These are phyloP conservation scores for Suillus alpinus DNA, from an alignment of 768 basidiomycete genomes.

Conservation along the genomic window DNA sequence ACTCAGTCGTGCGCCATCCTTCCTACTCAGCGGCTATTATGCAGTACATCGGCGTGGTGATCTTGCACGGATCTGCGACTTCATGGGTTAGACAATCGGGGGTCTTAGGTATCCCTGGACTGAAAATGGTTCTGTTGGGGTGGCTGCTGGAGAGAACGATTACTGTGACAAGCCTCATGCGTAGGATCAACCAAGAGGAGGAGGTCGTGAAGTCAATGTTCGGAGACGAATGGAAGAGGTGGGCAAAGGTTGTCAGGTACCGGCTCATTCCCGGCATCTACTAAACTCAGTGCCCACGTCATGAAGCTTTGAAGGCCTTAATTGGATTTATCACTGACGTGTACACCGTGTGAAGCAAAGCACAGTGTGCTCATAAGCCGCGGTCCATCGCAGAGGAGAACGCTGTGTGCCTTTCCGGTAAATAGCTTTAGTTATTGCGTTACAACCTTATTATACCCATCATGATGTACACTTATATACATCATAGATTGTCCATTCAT, in stretches of 20 bases:
- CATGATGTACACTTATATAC: not conserved
- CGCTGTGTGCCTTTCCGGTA: not conserved
- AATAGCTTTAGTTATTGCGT: not conserved
- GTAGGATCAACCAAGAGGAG: constrained; percentile 26
- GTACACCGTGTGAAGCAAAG: not conserved
- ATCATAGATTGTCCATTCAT: not conserved
- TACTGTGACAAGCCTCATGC: constrained; percentile 1
- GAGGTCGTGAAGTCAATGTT: constrained; percentile 27
- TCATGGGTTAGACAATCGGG: constrained; percentile 17
- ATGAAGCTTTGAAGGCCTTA: too few species aligned
- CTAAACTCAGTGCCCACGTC: constrained; percentile 8
- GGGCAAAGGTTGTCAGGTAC: constrained; percentile 28
- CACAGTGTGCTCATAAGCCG: not conserved
- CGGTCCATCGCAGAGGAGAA: not conserved
- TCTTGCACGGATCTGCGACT: constrained; percentile 3
- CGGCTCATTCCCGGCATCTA: constrained; percentile 33
- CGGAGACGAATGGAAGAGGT: constrained; percentile 32
- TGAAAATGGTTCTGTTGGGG: not conserved
- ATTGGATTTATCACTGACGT: not conserved
- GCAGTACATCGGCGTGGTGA: constrained; percentile 3
- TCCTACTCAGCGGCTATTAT: constrained; percentile 21
- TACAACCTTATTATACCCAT: not conserved
- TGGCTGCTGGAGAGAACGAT: constrained; percentile 2
- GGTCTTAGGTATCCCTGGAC: constrained; percentile 5
- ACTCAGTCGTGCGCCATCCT: constrained; percentile 29